Evolutionary conservation across 495 filamentous ascomycete species (phyloP).

Genomic region (Bryoglossum gracile): DNA sequence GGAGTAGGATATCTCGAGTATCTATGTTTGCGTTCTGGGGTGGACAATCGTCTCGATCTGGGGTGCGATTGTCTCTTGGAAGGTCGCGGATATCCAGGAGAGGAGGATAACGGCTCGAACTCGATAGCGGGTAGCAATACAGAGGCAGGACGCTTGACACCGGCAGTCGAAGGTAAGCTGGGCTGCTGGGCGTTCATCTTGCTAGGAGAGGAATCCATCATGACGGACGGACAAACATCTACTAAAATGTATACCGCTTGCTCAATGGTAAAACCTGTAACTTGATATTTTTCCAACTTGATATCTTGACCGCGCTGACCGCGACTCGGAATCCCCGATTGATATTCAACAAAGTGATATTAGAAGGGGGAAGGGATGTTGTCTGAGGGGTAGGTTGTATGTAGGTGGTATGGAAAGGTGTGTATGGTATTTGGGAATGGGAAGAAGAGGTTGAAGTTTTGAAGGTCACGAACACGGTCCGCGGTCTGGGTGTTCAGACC

Average conservation of each 20-base stretch:
- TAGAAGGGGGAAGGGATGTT: background rate
- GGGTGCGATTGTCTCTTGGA: conserved; percentile 58
- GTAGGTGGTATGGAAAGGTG: background rate
- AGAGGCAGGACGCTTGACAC: conserved; percentile 71
- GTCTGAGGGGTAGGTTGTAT: background rate
- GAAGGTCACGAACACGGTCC: conserved; percentile 24
- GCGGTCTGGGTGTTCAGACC: background rate
- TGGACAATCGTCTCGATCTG: conserved; percentile 13
- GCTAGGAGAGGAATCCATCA: conserved; percentile 28
- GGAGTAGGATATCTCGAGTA: conserved; percentile 77
- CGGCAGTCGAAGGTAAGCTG: conserved; percentile 43
- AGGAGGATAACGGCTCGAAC: conserved; percentile 88
- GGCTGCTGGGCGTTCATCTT: conserved; percentile 23
- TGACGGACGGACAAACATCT: conserved; percentile 18
- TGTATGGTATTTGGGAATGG: too few relatives aligned
- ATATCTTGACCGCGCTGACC: conserved; percentile 19
- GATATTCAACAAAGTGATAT: conserved; percentile 10
- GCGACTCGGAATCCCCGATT: conserved; percentile 14
- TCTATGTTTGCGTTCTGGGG: conserved; percentile 32
- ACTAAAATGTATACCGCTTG: background rate
- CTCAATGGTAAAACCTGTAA: background rate
- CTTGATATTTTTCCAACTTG: conserved; percentile 10
- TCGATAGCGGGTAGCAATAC: conserved; percentile 83
- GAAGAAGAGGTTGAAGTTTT: conserved; percentile 13
- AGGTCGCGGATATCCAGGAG: conserved; percentile 70